A percentile compares a stretch with the other conserved stretches of the same genome.
phyloP scores from a whole-genome alignment of 1,284 basidiomycete species.

The Leccinum subrobustum region DNA sequence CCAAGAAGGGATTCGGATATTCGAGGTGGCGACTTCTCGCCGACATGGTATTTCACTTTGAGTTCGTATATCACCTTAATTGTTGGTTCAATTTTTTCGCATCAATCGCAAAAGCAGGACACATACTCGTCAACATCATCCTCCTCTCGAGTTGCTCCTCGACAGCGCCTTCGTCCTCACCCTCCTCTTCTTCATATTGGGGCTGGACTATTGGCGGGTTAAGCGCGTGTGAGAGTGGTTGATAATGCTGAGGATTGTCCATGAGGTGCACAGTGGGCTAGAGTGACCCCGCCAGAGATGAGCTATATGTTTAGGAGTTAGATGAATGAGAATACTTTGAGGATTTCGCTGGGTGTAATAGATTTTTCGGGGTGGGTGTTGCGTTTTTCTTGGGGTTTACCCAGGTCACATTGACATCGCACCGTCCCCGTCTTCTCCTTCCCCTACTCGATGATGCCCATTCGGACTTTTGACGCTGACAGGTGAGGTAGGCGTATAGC shows the following conservation, averaged over 20 bases:
- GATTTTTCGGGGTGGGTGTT: constrained; percentile 34
- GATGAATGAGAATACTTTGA: constrained; percentile 20
- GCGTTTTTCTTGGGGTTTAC: constrained; percentile 31
- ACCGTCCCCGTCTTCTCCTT: constrained; percentile 7
- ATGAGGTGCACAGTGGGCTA: constrained; percentile 34
- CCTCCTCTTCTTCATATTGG: constrained; percentile 45
- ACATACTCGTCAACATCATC: constrained; percentile 37
- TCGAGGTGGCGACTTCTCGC: constrained; percentile 75
- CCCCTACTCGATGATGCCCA: constrained; percentile 1
- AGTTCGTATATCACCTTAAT: too few relatives aligned
- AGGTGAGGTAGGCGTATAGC: constrained; percentile 29
- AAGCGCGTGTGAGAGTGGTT: constrained; percentile 74
- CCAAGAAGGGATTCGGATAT: constrained; percentile 82
- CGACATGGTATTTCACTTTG: constrained; percentile 49
- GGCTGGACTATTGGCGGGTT: constrained; percentile 50
- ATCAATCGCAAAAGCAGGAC: constrained; percentile 4
- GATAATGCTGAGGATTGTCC: constrained; percentile 78
- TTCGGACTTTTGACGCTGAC: constrained; percentile 9
- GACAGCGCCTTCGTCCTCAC: constrained; percentile 66
- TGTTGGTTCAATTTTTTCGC: too few relatives aligned
- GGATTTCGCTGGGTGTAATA: constrained; percentile 33
- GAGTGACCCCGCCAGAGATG: constrained; percentile 13
- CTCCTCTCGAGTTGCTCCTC: constrained; percentile 59
- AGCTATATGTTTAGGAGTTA: constrained; percentile 27
- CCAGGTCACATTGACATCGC: constrained; percentile 23